Conservation (phyloP, 108 stramenopile species). For the Cyclotella kingstonii region DNA sequence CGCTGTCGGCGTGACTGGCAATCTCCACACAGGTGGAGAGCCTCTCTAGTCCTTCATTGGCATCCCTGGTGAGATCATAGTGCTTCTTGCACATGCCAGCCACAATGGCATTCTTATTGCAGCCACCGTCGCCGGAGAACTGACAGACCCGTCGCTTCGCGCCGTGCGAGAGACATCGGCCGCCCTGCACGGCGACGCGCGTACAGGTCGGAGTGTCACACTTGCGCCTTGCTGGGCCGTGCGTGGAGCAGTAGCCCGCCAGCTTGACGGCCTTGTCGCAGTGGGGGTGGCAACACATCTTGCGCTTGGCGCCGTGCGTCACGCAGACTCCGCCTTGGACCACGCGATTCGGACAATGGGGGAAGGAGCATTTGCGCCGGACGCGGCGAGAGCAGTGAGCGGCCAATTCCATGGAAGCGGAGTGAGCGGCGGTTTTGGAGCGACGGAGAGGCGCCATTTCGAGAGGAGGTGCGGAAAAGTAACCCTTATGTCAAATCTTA, state of each 20-base stretch:
- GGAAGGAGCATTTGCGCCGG: conserved; percentile 4
- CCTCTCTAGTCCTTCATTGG: conserved; percentile 25
- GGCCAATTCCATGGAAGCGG: background rate
- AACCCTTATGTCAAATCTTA: no score
- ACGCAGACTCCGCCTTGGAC: conserved; percentile 40
- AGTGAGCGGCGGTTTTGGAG: no score
- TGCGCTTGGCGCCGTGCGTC: conserved; percentile 31
- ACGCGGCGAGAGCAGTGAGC: background rate
- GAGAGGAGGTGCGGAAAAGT: no score
- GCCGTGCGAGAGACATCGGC: conserved; percentile 38
- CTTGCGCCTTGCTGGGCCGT: conserved; percentile 35
- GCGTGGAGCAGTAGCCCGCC: conserved; percentile 27
- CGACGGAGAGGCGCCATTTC: no score
- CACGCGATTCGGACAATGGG: conserved; percentile 17
- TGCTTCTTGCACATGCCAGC: conserved; percentile 54
- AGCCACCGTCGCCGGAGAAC: conserved; percentile 18
- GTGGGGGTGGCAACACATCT: conserved; percentile 4
- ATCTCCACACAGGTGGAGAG: conserved; percentile 9
- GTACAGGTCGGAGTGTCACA: conserved; percentile 19
- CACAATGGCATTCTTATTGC: conserved; percentile 47
- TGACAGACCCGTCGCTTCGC: conserved; percentile 29
- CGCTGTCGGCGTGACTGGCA: background rate
- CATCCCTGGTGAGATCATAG: conserved; percentile 39
- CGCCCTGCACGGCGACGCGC: conserved; percentile 44
- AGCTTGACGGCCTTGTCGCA: conserved; percentile 23